phyloP scores from a whole-genome alignment of 176 grass and related monocot species.

The Elaeis guineensis region DNA sequence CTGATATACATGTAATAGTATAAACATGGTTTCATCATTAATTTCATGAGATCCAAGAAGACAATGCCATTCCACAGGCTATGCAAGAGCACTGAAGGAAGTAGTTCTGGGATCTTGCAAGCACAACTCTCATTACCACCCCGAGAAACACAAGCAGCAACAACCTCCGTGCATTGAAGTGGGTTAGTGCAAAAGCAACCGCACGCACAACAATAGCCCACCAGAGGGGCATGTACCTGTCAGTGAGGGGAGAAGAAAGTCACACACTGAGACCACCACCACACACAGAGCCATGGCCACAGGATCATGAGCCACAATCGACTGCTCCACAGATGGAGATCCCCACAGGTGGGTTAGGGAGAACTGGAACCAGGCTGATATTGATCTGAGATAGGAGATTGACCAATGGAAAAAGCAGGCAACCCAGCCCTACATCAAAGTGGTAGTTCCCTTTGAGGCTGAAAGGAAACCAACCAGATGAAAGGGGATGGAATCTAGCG shows the following conservation, averaged over 20 bases:
- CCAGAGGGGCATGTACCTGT: too few species aligned
- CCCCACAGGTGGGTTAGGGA: constrained; percentile 31
- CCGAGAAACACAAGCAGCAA: constrained; percentile 75
- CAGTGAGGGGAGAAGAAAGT: constrained; percentile 73
- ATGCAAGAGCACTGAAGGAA: constrained; percentile 74
- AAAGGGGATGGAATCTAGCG: constrained; percentile 73
- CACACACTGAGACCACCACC: constrained; percentile 70
- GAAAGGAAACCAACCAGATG: constrained; percentile 80
- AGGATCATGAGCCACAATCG: constrained; percentile 68
- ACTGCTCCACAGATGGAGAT: constrained; percentile 92
- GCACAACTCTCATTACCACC: constrained; percentile 76
- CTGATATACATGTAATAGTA: too few species aligned
- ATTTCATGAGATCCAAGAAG: constrained; percentile 96
- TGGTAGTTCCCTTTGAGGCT: constrained; percentile 64
- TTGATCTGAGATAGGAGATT: constrained; percentile 89
- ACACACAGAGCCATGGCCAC: constrained; percentile 81
- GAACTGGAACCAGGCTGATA: constrained; percentile 51
- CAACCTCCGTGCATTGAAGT: constrained; percentile 74
- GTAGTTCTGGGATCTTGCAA: constrained; percentile 66
- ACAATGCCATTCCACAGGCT: constrained; percentile 95
- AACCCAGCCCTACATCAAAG: constrained; percentile 60
- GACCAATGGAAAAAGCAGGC: constrained; percentile 71
- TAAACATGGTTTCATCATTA: constrained; percentile 21
- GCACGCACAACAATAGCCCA: too few species aligned
- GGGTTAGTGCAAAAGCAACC: too few species aligned